Evolutionary conservation across 192 early-diverging fungal species (phyloP).

Genomic region (Mortierella antarctica): DNA sequence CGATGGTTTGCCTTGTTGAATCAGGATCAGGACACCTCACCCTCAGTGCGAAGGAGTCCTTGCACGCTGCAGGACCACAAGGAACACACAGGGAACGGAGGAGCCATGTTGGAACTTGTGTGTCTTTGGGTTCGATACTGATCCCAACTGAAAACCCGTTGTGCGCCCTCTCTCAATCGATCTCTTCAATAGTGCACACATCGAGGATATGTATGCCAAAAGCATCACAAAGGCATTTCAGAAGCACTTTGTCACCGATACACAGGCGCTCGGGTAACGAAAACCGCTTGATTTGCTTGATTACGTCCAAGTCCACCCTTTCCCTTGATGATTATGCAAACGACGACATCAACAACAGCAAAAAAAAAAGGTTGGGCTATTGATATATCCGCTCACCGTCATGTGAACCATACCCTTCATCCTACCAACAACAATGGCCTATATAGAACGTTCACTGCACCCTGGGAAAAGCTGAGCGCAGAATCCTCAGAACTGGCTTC

Average conservation of each 20-base stretch:
- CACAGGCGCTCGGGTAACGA: conserved; percentile 56
- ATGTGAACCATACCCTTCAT: neutral
- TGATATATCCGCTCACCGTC: neutral
- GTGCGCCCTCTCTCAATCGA: no score
- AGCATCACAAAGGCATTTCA: conserved; percentile 58
- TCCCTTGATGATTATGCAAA: neutral
- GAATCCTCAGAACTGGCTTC: conserved; percentile 37
- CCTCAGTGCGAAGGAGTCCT: no score
- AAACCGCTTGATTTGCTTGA: neutral
- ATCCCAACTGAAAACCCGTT: no score
- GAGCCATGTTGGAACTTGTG: conserved; percentile 1
- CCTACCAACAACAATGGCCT: no score
- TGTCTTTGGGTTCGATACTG: neutral
- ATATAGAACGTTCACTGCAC: conserved; percentile 37
- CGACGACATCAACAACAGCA: no score
- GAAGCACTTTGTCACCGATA: conserved; percentile 57
- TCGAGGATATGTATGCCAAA: conserved; percentile 64
- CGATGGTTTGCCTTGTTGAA: no score
- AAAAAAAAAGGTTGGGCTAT: neutral
- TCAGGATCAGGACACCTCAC: no score
- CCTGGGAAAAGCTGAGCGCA: conserved; percentile 45
- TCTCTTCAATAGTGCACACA: conserved; percentile 49
- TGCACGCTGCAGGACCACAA: no score
- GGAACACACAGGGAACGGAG: no score
- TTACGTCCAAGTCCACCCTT: neutral